A percentile compares a stretch with the other conserved stretches of the same genome.
Conservation (phyloP, 1,139 yeast genomes). For the Saccharomyces pastorianus region DNA sequence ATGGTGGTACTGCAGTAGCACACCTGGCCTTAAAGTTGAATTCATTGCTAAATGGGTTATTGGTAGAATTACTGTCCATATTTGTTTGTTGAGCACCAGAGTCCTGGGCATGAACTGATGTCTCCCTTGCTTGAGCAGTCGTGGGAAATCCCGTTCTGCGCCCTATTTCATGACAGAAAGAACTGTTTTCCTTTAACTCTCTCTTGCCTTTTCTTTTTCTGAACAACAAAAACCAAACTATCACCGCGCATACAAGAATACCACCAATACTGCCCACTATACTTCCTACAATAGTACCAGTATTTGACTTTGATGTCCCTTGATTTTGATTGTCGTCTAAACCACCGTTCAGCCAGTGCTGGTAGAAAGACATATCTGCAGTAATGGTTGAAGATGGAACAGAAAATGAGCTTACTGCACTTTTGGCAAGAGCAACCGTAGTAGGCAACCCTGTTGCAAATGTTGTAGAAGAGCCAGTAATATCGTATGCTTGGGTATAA, state of each 20-base stretch:
- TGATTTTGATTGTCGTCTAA: conserved; percentile 7
- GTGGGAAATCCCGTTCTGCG: neutral
- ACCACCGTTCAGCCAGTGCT: conserved; percentile 19
- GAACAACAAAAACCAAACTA: conserved; percentile 7
- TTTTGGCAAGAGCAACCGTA: conserved; percentile 25
- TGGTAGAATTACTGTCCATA: neutral
- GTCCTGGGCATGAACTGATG: neutral
- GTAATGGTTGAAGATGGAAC: conserved; percentile 29
- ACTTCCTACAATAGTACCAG: conserved; percentile 14
- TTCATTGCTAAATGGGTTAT: conserved; percentile 18
- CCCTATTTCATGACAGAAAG: neutral
- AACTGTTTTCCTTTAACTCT: neutral
- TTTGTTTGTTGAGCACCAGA: neutral
- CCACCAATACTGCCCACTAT: conserved; percentile 17
- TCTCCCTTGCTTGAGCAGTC: neutral
- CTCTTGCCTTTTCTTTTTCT: conserved; percentile 2
- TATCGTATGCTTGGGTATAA: conserved; percentile 38
- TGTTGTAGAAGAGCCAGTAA: conserved; percentile 36
- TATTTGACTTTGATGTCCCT: conserved; percentile 3
- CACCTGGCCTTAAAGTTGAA: conserved; percentile 13
- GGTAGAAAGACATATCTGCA: conserved; percentile 28
- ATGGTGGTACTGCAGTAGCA: conserved; percentile 9
- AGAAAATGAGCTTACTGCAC: conserved; percentile 19
- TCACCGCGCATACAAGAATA: conserved; percentile 5
- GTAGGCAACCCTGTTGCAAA: conserved; percentile 34